These are phyloP conservation scores for Solanum lycopersicoides DNA, from an alignment of 257 asterid species.

Conservation along the genomic window DNA sequence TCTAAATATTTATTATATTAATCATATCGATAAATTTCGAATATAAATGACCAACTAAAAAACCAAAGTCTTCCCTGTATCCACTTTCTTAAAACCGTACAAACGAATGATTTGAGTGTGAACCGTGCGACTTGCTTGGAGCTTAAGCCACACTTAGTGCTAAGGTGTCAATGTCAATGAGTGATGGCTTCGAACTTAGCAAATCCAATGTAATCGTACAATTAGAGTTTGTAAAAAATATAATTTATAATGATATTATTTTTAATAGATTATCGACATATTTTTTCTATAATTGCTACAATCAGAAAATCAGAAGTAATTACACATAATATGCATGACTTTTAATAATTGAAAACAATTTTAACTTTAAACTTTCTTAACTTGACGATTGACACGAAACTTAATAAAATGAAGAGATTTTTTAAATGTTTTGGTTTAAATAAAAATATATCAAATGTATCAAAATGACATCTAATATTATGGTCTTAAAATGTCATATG, in stretches of 20 bases:
- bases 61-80: background rate
- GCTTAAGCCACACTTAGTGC: background rate
- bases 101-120: background rate
- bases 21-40: background rate
- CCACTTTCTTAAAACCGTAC: background rate
- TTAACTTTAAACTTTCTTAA: background rate
- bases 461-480: no score
- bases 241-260: fast-evolving
- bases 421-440: no score
- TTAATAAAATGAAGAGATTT: background rate
- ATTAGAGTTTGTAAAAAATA: no score
- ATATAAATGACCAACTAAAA: background rate
- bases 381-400: background rate
- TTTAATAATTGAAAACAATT: no score
- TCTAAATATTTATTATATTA: background rate
- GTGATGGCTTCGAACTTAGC: background rate
- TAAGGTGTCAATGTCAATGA: background rate
- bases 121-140: background rate
- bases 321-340: background rate
- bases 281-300: no score
- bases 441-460: no score
- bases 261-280: no score
- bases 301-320: no score
- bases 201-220: no score
- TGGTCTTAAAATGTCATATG: no score